Percentiles rank a stretch among this genome's conserved stretches.
Evolutionary conservation across 371 early-diverging fungal genomes (phyloP).

Genomic region (Entomophthora muscae): DNA sequence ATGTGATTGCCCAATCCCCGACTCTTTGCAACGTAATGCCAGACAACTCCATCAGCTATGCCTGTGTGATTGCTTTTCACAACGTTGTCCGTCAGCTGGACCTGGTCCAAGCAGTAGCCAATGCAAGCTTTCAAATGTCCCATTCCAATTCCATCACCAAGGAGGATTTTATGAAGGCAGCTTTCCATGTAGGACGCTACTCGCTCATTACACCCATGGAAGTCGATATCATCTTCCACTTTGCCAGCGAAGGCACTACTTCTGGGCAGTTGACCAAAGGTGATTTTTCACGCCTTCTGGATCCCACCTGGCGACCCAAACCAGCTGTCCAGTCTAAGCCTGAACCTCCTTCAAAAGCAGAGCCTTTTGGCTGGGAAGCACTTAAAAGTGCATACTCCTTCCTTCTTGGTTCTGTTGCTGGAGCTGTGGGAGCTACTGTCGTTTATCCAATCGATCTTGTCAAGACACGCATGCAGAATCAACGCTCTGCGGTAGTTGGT

Average conservation of each 20-base stretch:
- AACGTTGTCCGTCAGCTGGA: slow-evolving; percentile 54
- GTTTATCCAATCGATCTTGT: slow-evolving; percentile 96
- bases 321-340: slow-evolving; percentile 3
- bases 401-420: slow-evolving; percentile 76
- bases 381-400: slow-evolving; percentile 45
- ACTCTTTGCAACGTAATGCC: slow-evolving; percentile 35
- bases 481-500: slow-evolving; percentile 79
- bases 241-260: slow-evolving; percentile 44
- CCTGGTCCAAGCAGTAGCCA: slow-evolving; percentile 44
- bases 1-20: slow-evolving; percentile 48
- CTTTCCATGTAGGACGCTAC: slow-evolving; percentile 35
- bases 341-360: slow-evolving; percentile 6
- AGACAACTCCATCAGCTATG: slow-evolving; percentile 38
- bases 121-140: slow-evolving; percentile 33
- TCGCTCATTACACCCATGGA: slow-evolving; percentile 63
- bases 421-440: slow-evolving; percentile 88
- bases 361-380: slow-evolving; percentile 19
- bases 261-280: slow-evolving; percentile 28
- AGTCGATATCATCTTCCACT: slow-evolving; percentile 59
- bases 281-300: slow-evolving; percentile 43
- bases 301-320: slow-evolving; percentile 35
- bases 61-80: slow-evolving; percentile 48
- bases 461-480: slow-evolving; percentile 97
- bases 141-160: slow-evolving; percentile 39
- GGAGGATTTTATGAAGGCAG: slow-evolving; percentile 37